phyloP scores from a whole-genome alignment of 345 rosid genomes.

The Eucalyptus marginata region DNA sequence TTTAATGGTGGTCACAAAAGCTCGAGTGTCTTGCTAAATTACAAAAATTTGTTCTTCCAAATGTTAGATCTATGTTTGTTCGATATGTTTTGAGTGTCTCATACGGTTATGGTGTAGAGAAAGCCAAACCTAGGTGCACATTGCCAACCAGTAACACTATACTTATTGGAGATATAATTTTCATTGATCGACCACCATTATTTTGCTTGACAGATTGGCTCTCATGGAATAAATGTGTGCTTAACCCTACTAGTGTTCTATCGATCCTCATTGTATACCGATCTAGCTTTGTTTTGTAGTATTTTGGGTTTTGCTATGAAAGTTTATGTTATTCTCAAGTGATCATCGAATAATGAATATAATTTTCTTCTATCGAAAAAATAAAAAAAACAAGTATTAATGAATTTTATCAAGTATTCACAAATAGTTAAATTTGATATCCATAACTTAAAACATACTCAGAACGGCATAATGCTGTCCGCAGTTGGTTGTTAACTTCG shows the following conservation, averaged over 20 bases:
- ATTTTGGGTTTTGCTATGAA: neutral
- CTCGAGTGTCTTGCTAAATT: neutral
- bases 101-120: fast-evolving
- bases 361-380: too few species aligned
- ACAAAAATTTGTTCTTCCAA: neutral
- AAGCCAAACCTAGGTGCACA: neutral
- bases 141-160: too few species aligned
- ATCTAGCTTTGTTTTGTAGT: neutral
- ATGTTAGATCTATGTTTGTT: too few species aligned
- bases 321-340: neutral
- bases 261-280: neutral
- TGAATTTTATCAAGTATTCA: neutral
- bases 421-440: neutral
- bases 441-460: neutral
- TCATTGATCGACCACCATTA: neutral
- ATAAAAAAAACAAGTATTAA: too few species aligned
- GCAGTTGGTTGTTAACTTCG: neutral
- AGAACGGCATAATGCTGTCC: neutral
- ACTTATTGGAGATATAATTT: too few species aligned
- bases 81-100: neutral
- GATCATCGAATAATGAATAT: too few species aligned
- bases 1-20: neutral
- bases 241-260: neutral
- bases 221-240: neutral
- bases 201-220: too few species aligned